Evolutionary conservation across 169 alveolate genomes (phyloP), one percentile per base, ranked within the genome.

Genomic region (Plasmodium vivax): DNA sequence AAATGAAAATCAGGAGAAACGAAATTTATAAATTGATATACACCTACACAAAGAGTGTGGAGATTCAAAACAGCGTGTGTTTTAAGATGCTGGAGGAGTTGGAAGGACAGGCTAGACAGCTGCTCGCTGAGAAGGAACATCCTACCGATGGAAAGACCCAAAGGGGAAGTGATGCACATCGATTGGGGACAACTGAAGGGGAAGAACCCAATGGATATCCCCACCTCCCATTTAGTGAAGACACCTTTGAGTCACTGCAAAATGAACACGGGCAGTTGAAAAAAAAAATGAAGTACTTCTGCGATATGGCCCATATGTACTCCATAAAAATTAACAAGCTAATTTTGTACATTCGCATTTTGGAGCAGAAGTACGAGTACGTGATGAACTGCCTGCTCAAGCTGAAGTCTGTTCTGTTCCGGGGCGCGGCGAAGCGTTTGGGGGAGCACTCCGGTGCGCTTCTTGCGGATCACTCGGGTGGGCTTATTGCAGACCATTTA

Each of bases 1-100:
- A 84, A 71, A 84, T 84, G 93, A 68, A 84, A 23, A 68, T 84
- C 45, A 84, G 72, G 79, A 84, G 73, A 84, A 71, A 84, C 36
- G 83, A 84, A 45, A 84, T 84, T 38, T 84, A 84, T 30, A 84
- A 84, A n/a, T 16, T 84, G 12, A 84, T 84, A 19, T 84, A 84
- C 56, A 84, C 83, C 0, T 84, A 84, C 19, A 71, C 93, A 27
- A 84, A 84, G 27, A 68, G 79, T 71, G 93, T 84, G 5, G 93
- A 84, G 19, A 84, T 71, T 23, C 84, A 84, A 19, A 84, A 84
- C 27, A 71, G 34, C 12, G 75, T 84, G 8, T 71, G 54, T 56
- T 68, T 84, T 41, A 27, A 41, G 36, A 84, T 41, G 79, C 45
- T 84, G 8, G 83, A 84, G 47, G 19, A 45, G 34, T 84, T 84